Evolutionary conservation across 1,284 basidiomycete species (phyloP).

Genomic region (Stygiomarasmius scandens): DNA sequence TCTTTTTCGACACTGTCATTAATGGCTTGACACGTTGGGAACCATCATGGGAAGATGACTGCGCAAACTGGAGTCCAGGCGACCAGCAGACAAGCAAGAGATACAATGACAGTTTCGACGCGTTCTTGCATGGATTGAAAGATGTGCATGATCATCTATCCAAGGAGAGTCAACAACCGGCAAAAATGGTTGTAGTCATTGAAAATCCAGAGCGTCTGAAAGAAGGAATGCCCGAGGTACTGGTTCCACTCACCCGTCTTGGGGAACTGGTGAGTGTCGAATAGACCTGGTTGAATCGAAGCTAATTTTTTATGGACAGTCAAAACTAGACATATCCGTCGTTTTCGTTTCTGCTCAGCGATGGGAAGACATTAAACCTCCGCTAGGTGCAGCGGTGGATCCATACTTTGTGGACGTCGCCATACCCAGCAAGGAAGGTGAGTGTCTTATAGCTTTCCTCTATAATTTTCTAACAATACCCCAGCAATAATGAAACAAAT

Average conservation of each 20-base stretch:
- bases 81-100: constrained; percentile 25
- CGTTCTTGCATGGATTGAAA: constrained; percentile 64
- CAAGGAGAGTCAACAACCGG: constrained; percentile 24
- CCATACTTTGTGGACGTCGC: constrained; percentile 74
- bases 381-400: constrained; percentile 71
- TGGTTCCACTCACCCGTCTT: constrained; percentile 74
- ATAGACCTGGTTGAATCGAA: too few relatives aligned
- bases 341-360: constrained; percentile 69
- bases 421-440: constrained; percentile 64
- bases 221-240: constrained; percentile 60
- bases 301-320: constrained; percentile 25
- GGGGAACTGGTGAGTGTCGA: constrained; percentile 69
- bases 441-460: constrained; percentile 17
- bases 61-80: constrained; percentile 52
- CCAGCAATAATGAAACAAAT: constrained; percentile 7
- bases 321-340: constrained; percentile 50
- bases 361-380: constrained; percentile 78
- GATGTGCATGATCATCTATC: constrained; percentile 30
- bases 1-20: constrained; percentile 71
- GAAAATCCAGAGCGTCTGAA: constrained; percentile 73
- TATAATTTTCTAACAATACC: background rate
- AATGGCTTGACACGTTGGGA: constrained; percentile 60
- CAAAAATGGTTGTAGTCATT: constrained; percentile 61
- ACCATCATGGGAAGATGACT: constrained; percentile 61
- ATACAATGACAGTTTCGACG: constrained; percentile 67